Base-by-base conservation (phyloP, 164 flowering plant genomes). In the Aristolochia californica region DNA sequence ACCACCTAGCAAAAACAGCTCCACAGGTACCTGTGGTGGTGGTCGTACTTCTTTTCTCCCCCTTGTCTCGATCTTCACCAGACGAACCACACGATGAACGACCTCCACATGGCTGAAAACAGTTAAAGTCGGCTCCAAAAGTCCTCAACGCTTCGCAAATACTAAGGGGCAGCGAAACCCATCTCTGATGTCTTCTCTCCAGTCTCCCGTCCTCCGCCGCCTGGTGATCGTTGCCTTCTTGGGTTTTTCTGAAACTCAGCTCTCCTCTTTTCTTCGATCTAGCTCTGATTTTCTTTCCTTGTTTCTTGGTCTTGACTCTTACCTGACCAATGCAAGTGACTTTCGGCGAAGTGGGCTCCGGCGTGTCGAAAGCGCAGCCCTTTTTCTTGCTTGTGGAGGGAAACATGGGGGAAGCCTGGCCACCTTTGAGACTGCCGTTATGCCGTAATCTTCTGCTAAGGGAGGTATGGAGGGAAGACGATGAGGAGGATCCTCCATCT, bases 271-370 rank as follows among this genome's bases (percentile, higher is more conserved):
- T 49, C 52, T 63, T 66, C 43, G 91, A 83, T 57, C 78, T 72
- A 21, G 74, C 62, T 28, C 85, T 69, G 57, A 74, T 60, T 69
- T 77, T 83, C 78, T 78, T 80, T 48, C 74, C 78, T 48, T 80
- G 84, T 51, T 87, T 85, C 89, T 83, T 89, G 22, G 94, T 78
- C 73, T 90, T 91, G 2, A 88, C 91, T 22, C 96, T 67, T 1
- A 91, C 96, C 57, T 88, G 97, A 2, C 96, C 96, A 48, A 91
- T 91, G 63, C 97, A 91, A 22, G 97, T 91, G 1, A 91, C 97
- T 23, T 87, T 91, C 0, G 96, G 97, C 3, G 97, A 91, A 13
- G 87, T 77, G 0, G 97, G 97, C 62, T 91, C 97, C 0, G 85
- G 78, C 45, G 78, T 84, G 5, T 90, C 97, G 26, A 82, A 84